These are phyloP conservation scores for Fusarium pininemorale DNA, from an alignment of 2,329 filamentous ascomycete genomes.

Conservation along the genomic window DNA sequence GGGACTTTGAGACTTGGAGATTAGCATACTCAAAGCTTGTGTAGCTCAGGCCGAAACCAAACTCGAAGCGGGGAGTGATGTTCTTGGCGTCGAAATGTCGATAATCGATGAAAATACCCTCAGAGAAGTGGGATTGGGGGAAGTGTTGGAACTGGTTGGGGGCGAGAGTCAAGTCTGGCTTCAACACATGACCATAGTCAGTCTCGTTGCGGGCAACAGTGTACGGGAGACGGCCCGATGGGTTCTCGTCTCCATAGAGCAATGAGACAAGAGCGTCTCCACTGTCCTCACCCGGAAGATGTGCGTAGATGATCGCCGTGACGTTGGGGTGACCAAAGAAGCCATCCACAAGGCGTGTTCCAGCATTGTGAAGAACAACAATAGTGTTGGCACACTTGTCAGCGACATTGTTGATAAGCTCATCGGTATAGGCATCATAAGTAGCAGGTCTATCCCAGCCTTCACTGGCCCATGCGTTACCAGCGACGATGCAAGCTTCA, in stretches of 20 bases:
- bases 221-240: constrained; percentile 69
- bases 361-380: constrained; percentile 71
- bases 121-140: neutral
- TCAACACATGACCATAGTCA: neutral
- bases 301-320: constrained; percentile 69
- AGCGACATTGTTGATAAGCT: constrained; percentile 67
- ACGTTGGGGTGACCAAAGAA: constrained; percentile 73
- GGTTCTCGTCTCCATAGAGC: constrained; percentile 65
- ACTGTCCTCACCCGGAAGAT: constrained; percentile 72
- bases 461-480: constrained; percentile 81
- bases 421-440: constrained; percentile 73
- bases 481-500: constrained; percentile 82
- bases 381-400: constrained; percentile 69
- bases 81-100: constrained; percentile 76
- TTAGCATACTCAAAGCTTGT: constrained; percentile 63
- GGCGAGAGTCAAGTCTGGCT: neutral
- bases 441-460: constrained; percentile 74
- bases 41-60: constrained; percentile 80
- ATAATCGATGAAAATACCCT: constrained; percentile 62
- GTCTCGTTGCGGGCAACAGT: constrained; percentile 63
- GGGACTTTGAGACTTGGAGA: neutral
- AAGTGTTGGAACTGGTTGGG: neutral
- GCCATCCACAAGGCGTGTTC: constrained; percentile 55
- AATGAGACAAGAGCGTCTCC: constrained; percentile 64
- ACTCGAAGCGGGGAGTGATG: constrained; percentile 72